These are phyloP conservation scores for Eragrostis tef DNA, from an alignment of 202 grass and related monocot species.

Conservation along the genomic window DNA sequence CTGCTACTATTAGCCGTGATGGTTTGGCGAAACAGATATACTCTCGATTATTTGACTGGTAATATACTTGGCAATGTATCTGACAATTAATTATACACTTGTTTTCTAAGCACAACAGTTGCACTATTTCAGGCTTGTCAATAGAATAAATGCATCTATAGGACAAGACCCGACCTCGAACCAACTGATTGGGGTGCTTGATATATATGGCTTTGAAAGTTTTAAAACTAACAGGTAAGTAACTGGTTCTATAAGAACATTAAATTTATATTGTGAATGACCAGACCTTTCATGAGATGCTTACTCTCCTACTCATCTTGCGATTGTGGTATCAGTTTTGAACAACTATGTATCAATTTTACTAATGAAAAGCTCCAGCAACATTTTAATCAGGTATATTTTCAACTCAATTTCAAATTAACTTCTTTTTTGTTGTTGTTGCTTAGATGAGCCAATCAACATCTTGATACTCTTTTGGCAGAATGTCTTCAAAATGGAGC, in stretches of 20 bases:
- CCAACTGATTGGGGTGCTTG: conserved; percentile 95
- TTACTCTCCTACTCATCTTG: conserved; percentile 40
- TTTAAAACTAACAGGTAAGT: conserved; percentile 94
- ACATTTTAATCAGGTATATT: conserved; percentile 95
- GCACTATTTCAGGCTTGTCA: conserved; percentile 72
- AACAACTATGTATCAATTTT: conserved; percentile 98
- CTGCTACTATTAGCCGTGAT: conserved; percentile 89
- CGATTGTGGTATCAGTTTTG: conserved; percentile 68
- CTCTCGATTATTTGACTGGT: conserved; percentile 96
- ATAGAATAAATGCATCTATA: conserved; percentile 93
- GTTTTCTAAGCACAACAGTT: conserved; percentile 41
- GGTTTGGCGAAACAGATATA: conserved; percentile 89
- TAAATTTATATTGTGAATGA: conserved; percentile 19
- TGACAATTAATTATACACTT: conserved; percentile 39
- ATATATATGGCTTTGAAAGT: conserved; percentile 99
- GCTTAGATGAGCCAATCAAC: conserved; percentile 35
- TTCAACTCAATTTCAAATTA: conserved; percentile 14
- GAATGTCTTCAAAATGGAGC: conserved; percentile 99
- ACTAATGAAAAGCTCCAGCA: conserved; percentile 99
- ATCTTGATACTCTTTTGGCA: conserved; percentile 45
- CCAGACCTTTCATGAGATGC: conserved; percentile 7
- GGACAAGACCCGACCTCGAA: conserved; percentile 86
- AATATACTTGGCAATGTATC: conserved; percentile 38
- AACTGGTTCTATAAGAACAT: conserved; percentile 38
- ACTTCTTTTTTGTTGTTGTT: not conserved